Conservation (phyloP, 148 eudicot genomes). For the Polygonum aviculare region DNA sequence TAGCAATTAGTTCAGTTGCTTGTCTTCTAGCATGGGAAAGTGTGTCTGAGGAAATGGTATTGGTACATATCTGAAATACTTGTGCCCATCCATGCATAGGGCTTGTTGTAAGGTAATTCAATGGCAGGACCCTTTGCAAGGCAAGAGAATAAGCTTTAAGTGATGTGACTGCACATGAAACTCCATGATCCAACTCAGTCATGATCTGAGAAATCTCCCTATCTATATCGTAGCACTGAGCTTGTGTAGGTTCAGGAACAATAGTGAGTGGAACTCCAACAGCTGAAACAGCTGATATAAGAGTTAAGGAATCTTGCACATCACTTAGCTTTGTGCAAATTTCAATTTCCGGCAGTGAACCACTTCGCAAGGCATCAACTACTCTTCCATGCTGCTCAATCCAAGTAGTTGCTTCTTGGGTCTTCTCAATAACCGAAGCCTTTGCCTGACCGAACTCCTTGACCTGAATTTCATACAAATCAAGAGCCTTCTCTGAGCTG, state of each 20-base stretch:
- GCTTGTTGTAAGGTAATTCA: constrained; percentile 91
- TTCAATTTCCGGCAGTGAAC: constrained; percentile 57
- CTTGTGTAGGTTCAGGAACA: constrained; percentile 98
- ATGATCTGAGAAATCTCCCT: constrained; percentile 67
- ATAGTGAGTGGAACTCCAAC: constrained; percentile 90
- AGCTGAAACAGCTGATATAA: constrained; percentile 68
- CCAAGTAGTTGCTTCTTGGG: constrained; percentile 75
- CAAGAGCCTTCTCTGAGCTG: constrained; percentile 52
- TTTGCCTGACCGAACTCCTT: constrained; percentile 81
- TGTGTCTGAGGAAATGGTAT: constrained; percentile 56
- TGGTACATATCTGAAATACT: constrained; percentile 55
- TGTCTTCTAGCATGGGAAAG: constrained; percentile 61
- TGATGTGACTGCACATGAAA: constrained; percentile 56
- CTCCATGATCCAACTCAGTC: constrained; percentile 66
- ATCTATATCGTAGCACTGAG: constrained; percentile 86
- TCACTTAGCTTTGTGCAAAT: constrained; percentile 40
- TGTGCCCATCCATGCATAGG: constrained; percentile 91
- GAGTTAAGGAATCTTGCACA: constrained; percentile 54
- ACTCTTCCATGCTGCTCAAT: constrained; percentile 81
- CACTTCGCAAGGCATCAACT: constrained; percentile 81
- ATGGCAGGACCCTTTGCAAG: constrained; percentile 73
- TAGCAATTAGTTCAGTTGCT: constrained; percentile 67
- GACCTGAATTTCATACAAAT: constrained; percentile 63
- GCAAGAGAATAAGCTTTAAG: constrained; percentile 81
- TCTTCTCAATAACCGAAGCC: constrained; percentile 62